Percentiles rank a stretch among this genome's conserved stretches.
These are phyloP conservation scores for Monilinia fructicola DNA, from an alignment of 2,329 filamentous ascomycete genomes.

Conservation along the genomic window DNA sequence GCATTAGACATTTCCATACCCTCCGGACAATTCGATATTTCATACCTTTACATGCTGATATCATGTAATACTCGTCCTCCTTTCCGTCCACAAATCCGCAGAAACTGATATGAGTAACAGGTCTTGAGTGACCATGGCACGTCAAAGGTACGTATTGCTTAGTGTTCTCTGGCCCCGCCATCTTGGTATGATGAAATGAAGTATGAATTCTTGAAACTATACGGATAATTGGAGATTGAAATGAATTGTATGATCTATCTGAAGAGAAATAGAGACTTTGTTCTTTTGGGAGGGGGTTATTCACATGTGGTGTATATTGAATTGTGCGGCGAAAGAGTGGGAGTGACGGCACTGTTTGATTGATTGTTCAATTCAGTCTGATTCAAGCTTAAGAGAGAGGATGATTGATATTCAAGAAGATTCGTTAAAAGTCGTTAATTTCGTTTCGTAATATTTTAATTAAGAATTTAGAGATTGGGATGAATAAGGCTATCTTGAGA, in stretches of 20 bases:
- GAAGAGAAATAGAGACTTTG: neutral
- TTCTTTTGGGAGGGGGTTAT: neutral
- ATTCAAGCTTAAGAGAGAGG: constrained; percentile 12
- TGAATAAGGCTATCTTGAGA: neutral
- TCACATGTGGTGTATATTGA: neutral
- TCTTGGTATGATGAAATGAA: constrained; percentile 24
- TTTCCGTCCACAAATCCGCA: constrained; percentile 54
- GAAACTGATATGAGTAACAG: constrained; percentile 72
- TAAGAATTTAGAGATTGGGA: constrained; percentile 19
- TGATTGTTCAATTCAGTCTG: neutral
- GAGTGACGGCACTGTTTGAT: constrained; percentile 4
- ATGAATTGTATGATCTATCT: neutral
- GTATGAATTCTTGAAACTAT: neutral
- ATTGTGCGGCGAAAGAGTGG: constrained; percentile 17
- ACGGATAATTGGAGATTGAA: neutral
- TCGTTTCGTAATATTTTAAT: constrained; percentile 35
- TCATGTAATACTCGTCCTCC: constrained; percentile 69
- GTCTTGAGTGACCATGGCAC: constrained; percentile 73
- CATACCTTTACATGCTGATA: constrained; percentile 69
- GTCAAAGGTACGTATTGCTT: constrained; percentile 61
- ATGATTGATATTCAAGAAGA: constrained; percentile 35
- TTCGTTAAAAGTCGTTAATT: constrained; percentile 40
- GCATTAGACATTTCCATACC: constrained; percentile 21
- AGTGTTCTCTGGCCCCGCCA: constrained; percentile 36
- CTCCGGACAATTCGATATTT: neutral